Evolutionary conservation across 148 eudicot species (phyloP), one percentile per base, ranked within the genome.

Genomic region (Rhododendron simsii): DNA sequence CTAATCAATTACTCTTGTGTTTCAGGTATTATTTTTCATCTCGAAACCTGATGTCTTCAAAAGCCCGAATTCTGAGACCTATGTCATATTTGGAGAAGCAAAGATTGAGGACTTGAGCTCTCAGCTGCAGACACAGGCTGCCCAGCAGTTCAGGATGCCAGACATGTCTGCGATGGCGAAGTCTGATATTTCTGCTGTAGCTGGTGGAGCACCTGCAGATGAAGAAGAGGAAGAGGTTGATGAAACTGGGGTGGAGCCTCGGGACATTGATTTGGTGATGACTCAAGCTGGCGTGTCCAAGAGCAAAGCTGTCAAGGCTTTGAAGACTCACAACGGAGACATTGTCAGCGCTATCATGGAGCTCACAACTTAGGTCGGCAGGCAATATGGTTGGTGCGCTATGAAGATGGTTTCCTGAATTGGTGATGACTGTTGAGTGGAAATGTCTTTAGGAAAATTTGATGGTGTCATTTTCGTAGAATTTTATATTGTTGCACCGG

Each of bases 41-140:
- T 93, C 95, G 11, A 93, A 94, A 83, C 96, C 95, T 10, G 95
- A 95, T 85, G 95, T 95, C 75, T 95, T 94, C 92, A 95, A 94
- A 88, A 95, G 98, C 87, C 98, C 95, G 0, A 89, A 94, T 65
- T 93, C 96, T 21, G 96, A 94, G 84, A 95, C 98, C 80, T 94
- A 95, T 78, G 88, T 95, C 85, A 95, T 95, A 26, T 94, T 94
- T 71, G 96, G 98, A 74, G 98, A 95, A 83, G 96, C 98, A 2
- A 95, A 94, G 95, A 91, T 94, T 2, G 98, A 95, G 91, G 98
- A 95, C 85, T 89, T 94, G 90, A 95, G 96, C 92, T 94, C 98
- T 74, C 98, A 95, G 90, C 89, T 95, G 83, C 98, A 95, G 89
- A 93, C 94, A n/a, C 95, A 95, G 84, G 98, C 97, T 81, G 96